phyloP scores from a whole-genome alignment of 1,284 basidiomycete species.

The Exobasidium cylindrosporum region DNA sequence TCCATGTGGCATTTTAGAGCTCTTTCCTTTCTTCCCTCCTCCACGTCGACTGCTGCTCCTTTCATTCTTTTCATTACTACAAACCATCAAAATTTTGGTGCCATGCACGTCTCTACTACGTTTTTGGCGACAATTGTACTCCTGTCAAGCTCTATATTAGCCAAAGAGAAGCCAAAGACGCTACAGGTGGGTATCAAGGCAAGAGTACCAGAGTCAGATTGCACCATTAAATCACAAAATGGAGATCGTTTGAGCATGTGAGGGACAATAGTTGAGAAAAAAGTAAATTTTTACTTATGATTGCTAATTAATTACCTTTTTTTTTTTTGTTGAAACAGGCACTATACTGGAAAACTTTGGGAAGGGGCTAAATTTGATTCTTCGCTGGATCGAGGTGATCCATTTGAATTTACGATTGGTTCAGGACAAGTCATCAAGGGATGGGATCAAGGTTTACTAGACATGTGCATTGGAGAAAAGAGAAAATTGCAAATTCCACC shows the following conservation, averaged over 20 bases:
- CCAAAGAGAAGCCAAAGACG: slow-evolving; percentile 35
- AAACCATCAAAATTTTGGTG: too few relatives aligned
- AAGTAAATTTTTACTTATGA: background rate
- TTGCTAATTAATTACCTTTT: slow-evolving; percentile 3
- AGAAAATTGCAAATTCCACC: slow-evolving; percentile 65
- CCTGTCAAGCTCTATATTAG: slow-evolving; percentile 5
- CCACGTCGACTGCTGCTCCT: too few relatives aligned
- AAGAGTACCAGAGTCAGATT: slow-evolving; percentile 60
- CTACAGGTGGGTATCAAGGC: slow-evolving; percentile 57
- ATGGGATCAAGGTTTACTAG: slow-evolving; percentile 59
- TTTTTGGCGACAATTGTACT: background rate
- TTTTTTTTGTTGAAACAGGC: slow-evolving; percentile 4
- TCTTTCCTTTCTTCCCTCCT: too few relatives aligned
- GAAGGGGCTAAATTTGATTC: slow-evolving; percentile 78
- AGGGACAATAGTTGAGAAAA: slow-evolving; percentile 3
- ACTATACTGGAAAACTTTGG: slow-evolving; percentile 69
- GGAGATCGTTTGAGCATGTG: slow-evolving; percentile 68
- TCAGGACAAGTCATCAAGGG: slow-evolving; percentile 74
- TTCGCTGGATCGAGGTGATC: slow-evolving; percentile 63
- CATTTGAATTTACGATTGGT: slow-evolving; percentile 64
- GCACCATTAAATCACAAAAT: slow-evolving; percentile 63
- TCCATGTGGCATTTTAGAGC: too few relatives aligned
- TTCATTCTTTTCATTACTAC: too few relatives aligned
- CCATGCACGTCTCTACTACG: background rate
- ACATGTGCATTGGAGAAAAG: slow-evolving; percentile 88